Conservation (phyloP, 2,329 filamentous ascomycete genomes). For the Claviceps sorghi region DNA sequence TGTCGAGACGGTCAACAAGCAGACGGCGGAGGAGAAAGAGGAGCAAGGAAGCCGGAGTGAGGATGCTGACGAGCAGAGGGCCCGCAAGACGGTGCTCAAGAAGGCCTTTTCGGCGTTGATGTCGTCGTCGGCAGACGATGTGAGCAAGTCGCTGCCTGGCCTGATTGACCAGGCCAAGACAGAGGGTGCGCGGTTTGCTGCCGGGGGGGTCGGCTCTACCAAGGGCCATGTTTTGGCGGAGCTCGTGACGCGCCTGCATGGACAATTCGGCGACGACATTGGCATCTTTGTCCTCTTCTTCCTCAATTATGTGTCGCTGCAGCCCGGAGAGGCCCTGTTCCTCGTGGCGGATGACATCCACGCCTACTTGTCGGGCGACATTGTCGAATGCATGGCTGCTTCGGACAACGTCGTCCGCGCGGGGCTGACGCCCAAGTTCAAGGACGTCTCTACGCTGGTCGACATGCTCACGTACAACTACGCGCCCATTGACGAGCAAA, state of each 20-base stretch:
- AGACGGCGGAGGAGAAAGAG: background rate
- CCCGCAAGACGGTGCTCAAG: slow-evolving; percentile 67
- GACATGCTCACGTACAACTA: slow-evolving; percentile 91
- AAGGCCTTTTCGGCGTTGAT: slow-evolving; percentile 66
- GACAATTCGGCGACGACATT: slow-evolving; percentile 77
- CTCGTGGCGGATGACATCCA: slow-evolving; percentile 94
- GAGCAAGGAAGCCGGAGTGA: slow-evolving; percentile 11
- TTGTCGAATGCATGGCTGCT: slow-evolving; percentile 97
- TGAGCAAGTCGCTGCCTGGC: slow-evolving; percentile 41
- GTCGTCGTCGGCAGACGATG: slow-evolving; percentile 52
- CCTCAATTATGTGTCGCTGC: slow-evolving; percentile 82
- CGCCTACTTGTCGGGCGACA: slow-evolving; percentile 83
- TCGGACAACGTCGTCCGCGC: slow-evolving; percentile 98
- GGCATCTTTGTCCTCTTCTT: slow-evolving; percentile 94
- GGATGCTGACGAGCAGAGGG: slow-evolving; percentile 27
- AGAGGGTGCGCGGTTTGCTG: slow-evolving; percentile 60
- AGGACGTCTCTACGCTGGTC: slow-evolving; percentile 80
- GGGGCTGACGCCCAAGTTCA: slow-evolving; percentile 96
- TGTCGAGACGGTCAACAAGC: slow-evolving; percentile 31
- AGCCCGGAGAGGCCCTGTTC: slow-evolving; percentile 88
- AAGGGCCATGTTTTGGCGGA: slow-evolving; percentile 57
- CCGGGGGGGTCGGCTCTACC: slow-evolving; percentile 52
- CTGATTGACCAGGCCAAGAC: slow-evolving; percentile 57
- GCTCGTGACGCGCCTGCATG: slow-evolving; percentile 62
- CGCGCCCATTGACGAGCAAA: slow-evolving; percentile 86